phyloP scores from a whole-genome alignment of 208 protist species.

The Leishmania turanica region DNA sequence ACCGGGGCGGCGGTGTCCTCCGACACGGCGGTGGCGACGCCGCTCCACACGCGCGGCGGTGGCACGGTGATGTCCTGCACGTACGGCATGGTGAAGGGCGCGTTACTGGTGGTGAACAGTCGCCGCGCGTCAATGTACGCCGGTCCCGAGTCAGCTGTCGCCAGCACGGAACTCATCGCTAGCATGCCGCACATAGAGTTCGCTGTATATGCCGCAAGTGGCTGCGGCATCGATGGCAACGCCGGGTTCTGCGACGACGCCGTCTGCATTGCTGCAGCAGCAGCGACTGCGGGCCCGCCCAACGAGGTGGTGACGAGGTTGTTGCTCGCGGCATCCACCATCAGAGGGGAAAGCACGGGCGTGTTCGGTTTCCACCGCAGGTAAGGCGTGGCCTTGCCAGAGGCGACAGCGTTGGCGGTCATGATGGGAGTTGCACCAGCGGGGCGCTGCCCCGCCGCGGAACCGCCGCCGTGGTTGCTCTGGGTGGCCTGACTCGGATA shows the following conservation, averaged over 20 bases:
- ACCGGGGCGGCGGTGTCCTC: conserved; percentile 27
- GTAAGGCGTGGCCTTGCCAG: conserved; percentile 9
- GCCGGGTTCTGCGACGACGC: neutral
- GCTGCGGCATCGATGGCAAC: neutral
- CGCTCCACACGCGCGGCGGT: conserved; percentile 32
- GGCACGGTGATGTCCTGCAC: conserved; percentile 58
- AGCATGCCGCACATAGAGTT: conserved; percentile 5
- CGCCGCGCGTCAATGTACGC: conserved; percentile 43
- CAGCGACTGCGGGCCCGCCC: conserved; percentile 5
- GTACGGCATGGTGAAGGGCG: conserved; percentile 79
- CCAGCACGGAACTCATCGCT: conserved; percentile 10
- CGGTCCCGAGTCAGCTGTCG: neutral
- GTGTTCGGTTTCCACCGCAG: conserved; percentile 20
- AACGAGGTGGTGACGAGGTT: neutral
- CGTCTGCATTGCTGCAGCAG: neutral
- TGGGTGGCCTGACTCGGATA: conserved; percentile 11
- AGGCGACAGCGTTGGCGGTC: neutral
- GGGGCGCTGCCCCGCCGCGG: conserved; percentile 8
- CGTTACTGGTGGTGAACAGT: conserved; percentile 66
- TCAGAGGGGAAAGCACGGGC: conserved; percentile 18
- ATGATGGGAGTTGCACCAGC: conserved; percentile 13
- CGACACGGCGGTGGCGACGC: conserved; percentile 26
- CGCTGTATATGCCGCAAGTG: conserved; percentile 1
- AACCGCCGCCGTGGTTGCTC: conserved; percentile 19
- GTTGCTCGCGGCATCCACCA: neutral